Percentiles rank a stretch among this genome's conserved stretches.
Conservation (phyloP, 306 rosid species). For the Inga laurina region DNA sequence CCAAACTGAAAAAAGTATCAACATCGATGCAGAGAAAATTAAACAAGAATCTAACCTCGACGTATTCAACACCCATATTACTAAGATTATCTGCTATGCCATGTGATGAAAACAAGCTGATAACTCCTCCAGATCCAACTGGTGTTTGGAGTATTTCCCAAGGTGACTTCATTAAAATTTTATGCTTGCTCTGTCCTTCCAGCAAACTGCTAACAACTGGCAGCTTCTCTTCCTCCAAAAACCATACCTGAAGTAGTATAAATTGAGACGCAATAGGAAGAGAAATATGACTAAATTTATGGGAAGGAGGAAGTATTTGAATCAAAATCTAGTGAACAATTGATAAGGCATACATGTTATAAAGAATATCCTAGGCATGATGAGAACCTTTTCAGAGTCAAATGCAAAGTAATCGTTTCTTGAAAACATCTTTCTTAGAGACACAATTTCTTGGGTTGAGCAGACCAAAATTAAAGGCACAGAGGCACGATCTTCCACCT, state of each 20-base stretch:
- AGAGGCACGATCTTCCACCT: slow-evolving; percentile 63
- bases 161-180: slow-evolving; percentile 87
- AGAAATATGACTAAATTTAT: not conserved
- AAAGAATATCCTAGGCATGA: slow-evolving; percentile 28
- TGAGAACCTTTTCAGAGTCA: slow-evolving; percentile 66
- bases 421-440: slow-evolving; percentile 54
- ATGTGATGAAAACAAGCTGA: slow-evolving; percentile 70
- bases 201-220: slow-evolving; percentile 68
- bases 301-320: not conserved
- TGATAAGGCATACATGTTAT: slow-evolving; percentile 20
- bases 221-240: slow-evolving; percentile 89
- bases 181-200: slow-evolving; percentile 58
- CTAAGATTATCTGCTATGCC: slow-evolving; percentile 55
- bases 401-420: slow-evolving; percentile 67
- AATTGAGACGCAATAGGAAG: slow-evolving; percentile 19
- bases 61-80: slow-evolving; percentile 70
- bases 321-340: slow-evolving; percentile 4
- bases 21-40: slow-evolving; percentile 1
- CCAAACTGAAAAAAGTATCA: not conserved
- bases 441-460: slow-evolving; percentile 53
- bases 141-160: slow-evolving; percentile 92
- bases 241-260: slow-evolving; percentile 60
- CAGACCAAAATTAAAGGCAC: slow-evolving; percentile 79
- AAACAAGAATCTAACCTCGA: slow-evolving; percentile 62
- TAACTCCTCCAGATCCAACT: slow-evolving; percentile 82